phyloP scores from a whole-genome alignment of 768 basidiomycete species.

The Mrakia blollopis region DNA sequence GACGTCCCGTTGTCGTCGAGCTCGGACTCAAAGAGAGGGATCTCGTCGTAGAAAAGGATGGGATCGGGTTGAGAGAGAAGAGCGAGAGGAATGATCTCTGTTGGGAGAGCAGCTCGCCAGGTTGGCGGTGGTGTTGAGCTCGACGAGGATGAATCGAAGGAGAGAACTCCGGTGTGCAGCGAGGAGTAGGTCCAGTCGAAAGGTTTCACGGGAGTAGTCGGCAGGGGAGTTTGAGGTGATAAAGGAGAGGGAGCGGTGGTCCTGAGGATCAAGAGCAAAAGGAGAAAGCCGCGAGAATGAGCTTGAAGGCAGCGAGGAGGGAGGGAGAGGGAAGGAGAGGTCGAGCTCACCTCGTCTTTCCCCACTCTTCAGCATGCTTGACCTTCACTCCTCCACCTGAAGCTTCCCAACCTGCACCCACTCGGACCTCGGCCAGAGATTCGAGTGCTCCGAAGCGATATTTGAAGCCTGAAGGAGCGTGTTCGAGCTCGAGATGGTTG shows the following conservation, averaged over 20 bases:
- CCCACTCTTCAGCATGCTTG: conserved; percentile 89
- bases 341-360: conserved; percentile 65
- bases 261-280: neutral
- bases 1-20: conserved; percentile 95
- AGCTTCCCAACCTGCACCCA: conserved; percentile 64
- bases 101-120: conserved; percentile 6
- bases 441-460: conserved; percentile 63
- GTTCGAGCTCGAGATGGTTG: conserved; percentile 66
- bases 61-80: conserved; percentile 86
- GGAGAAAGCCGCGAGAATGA: neutral
- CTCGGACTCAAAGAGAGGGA: conserved; percentile 92
- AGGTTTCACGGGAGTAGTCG: conserved; percentile 59
- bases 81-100: conserved; percentile 65
- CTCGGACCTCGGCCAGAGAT: conserved; percentile 61
- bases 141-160: neutral
- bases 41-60: conserved; percentile 95
- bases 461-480: conserved; percentile 60
- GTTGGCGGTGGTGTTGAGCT: neutral
- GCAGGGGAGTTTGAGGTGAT: conserved; percentile 38
- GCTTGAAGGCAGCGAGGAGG: neutral
- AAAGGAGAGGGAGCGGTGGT: conserved; percentile 35
- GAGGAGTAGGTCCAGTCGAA: conserved; percentile 99
- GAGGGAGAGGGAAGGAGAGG: neutral
- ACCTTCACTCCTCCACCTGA: conserved; percentile 89
- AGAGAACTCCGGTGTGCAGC: conserved; percentile 59